Evolutionary conservation across 306 rosid genomes (phyloP).

Genomic region (Crataegus laevigata): DNA sequence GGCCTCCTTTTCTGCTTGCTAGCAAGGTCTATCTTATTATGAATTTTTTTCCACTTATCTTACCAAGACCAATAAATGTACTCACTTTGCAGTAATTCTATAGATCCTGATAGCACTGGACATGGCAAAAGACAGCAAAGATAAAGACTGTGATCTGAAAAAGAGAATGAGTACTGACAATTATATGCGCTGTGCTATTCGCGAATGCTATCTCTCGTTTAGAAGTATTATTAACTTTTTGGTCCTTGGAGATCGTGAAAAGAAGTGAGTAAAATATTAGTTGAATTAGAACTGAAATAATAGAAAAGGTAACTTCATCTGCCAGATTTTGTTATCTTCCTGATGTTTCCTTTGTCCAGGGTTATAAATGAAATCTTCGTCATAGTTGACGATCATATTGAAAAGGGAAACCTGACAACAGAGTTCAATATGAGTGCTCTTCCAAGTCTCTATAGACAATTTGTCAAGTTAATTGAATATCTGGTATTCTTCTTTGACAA

Average conservation of each 20-base stretch:
- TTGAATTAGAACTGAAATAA: constrained; percentile 5
- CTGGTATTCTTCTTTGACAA: constrained; percentile 53
- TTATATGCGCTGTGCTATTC: constrained; percentile 79
- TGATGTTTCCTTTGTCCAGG: constrained; percentile 43
- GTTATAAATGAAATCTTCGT: constrained; percentile 54
- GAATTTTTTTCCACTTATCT: constrained; percentile 3
- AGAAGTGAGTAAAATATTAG: constrained; percentile 37
- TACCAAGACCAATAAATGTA: background rate
- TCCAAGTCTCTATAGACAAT: constrained; percentile 53
- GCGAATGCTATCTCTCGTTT: constrained; percentile 77
- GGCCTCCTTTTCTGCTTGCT: constrained; percentile 99
- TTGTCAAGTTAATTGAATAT: constrained; percentile 48
- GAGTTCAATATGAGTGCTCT: constrained; percentile 69
- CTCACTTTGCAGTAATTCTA: constrained; percentile 8
- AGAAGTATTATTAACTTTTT: constrained; percentile 55
- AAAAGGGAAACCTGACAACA: constrained; percentile 14
- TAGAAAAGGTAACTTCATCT: constrained; percentile 9
- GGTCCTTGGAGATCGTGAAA: constrained; percentile 73
- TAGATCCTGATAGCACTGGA: constrained; percentile 93
- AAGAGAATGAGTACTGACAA: constrained; percentile 61
- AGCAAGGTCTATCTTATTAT: constrained; percentile 61
- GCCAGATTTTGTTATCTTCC: constrained; percentile 6
- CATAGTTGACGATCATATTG: constrained; percentile 51
- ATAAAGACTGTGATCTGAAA: constrained; percentile 63
- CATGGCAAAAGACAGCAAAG: constrained; percentile 84